A percentile compares a stretch with the other conserved stretches of the same genome.
These are phyloP conservation scores for Quercus wislizeni DNA, from an alignment of 306 rosid species.

Conservation along the genomic window DNA sequence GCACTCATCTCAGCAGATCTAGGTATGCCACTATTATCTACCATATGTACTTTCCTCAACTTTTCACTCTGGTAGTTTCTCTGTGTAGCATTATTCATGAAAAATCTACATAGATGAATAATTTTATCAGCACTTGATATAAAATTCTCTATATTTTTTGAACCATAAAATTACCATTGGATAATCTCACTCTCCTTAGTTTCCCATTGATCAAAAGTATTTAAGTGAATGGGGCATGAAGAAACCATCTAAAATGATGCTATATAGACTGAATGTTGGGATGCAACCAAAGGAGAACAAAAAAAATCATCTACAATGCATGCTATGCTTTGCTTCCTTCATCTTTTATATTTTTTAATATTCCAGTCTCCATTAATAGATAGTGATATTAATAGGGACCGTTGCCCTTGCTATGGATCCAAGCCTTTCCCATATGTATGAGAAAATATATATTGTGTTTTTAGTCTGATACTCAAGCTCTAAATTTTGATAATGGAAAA, in stretches of 20 bases:
- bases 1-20: slow-evolving; percentile 87
- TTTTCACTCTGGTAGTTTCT: slow-evolving; percentile 3
- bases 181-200: too few species aligned
- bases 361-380: background rate
- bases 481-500: background rate
- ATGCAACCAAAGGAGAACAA: slow-evolving; percentile 44
- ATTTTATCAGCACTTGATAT: background rate
- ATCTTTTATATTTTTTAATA: background rate
- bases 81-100: background rate
- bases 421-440: background rate
- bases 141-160: background rate
- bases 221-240: too few species aligned
- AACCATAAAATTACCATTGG: background rate
- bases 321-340: background rate
- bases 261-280: slow-evolving; percentile 90
- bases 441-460: background rate
- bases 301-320: background rate
- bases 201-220: slow-evolving; percentile 50
- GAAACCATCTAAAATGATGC: slow-evolving; percentile 63
- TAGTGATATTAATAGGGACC: background rate
- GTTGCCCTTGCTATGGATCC: background rate
- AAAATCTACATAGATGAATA: background rate
- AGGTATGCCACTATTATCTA: slow-evolving; percentile 41
- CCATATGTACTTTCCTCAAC: background rate
- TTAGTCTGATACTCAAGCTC: background rate